Percentiles rank a stretch among this genome's conserved stretches.
Evolutionary conservation across 1,284 basidiomycete species (phyloP).

Genomic region (Pyrrhoderma lamaoense): DNA sequence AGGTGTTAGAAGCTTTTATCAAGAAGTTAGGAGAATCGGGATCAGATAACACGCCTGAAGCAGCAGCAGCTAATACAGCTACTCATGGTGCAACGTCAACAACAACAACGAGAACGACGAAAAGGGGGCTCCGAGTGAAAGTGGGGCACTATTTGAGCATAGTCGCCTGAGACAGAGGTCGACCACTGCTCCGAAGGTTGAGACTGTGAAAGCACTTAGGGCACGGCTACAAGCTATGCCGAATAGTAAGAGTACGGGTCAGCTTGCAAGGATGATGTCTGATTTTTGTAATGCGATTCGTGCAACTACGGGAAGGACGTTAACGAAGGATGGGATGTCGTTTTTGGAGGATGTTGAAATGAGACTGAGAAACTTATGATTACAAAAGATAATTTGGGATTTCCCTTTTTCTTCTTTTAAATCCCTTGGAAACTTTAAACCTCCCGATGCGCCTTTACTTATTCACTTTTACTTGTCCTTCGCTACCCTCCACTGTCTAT

Average conservation of each 20-base stretch:
- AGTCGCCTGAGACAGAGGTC: slow-evolving; percentile 1
- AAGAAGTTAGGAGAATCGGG: slow-evolving; percentile 63
- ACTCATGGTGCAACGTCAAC: neutral
- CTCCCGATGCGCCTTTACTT: too few relatives aligned
- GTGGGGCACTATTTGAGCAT: neutral
- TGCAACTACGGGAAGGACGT: slow-evolving; percentile 41
- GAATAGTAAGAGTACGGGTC: neutral
- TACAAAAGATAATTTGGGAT: neutral
- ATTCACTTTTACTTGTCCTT: too few relatives aligned
- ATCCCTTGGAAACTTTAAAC: too few relatives aligned
- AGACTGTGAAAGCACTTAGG: slow-evolving; percentile 11
- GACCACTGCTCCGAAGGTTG: neutral
- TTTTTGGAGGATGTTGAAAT: slow-evolving; percentile 56
- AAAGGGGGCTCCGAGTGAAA: neutral
- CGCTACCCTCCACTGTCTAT: too few relatives aligned
- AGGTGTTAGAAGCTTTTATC: slow-evolving; percentile 57
- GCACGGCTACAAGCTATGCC: slow-evolving; percentile 4
- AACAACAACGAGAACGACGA: neutral
- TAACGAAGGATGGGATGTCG: slow-evolving; percentile 48
- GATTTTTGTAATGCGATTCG: slow-evolving; percentile 48
- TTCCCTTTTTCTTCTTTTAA: too few relatives aligned
- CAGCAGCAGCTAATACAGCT: too few relatives aligned
- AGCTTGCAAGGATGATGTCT: slow-evolving; percentile 7
- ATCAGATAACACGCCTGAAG: too few relatives aligned
- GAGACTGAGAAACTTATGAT: slow-evolving; percentile 32